Evolutionary conservation across 2,329 filamentous ascomycete species (phyloP), one percentile per base, ranked within the genome.

Genomic region (Chalaropsis thielavioides): DNA sequence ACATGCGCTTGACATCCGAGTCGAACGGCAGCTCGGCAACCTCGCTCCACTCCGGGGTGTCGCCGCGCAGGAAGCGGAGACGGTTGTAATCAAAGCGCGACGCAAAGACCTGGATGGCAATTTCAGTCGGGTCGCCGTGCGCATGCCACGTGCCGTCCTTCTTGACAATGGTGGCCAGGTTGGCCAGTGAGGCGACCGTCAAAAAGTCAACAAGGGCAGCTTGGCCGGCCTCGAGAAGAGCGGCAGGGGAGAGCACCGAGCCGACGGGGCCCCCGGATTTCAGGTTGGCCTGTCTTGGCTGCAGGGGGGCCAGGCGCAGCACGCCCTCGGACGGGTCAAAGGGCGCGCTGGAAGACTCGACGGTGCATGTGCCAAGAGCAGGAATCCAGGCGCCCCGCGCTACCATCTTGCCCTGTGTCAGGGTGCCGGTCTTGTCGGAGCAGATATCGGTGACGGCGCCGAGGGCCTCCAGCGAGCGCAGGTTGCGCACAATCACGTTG

Each of bases 1-100:
- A 87, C 86, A 89, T 89, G 67, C 84, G 84, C 76, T 89, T 89
- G 69, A 88, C 81, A 67, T 84, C 83, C 0, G 84, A 88, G 70
- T 88, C 86, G 71, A 89, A 89, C 0, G 85, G 85, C 62, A 86
- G 84, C 71, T 89, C 86, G 1, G 82, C 81, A 56, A 86, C 74
- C 68, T 85, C 78, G 51, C 75, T 76, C 81, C 80, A 85, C 49
- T 77, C 73, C 0, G 79, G 75, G 13, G 74, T 73, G 0, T 80
- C 75, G 5, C 80, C 81, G 38, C 77, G 75, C 0, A 77, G 78
- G 69, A 82, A 78, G 17, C 75, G 74, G 19, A 79, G 75, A 46
- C 82, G 77, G 67, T 84, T 83, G 77, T 80, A 82, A 67, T 80
- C 77, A 70, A 89, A 88, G 17, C 86, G 83, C 43, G 80, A 82